These are phyloP conservation scores for Aureobasidium sp. DNA, from an alignment of 2,329 filamentous ascomycete species.

Conservation along the genomic window DNA sequence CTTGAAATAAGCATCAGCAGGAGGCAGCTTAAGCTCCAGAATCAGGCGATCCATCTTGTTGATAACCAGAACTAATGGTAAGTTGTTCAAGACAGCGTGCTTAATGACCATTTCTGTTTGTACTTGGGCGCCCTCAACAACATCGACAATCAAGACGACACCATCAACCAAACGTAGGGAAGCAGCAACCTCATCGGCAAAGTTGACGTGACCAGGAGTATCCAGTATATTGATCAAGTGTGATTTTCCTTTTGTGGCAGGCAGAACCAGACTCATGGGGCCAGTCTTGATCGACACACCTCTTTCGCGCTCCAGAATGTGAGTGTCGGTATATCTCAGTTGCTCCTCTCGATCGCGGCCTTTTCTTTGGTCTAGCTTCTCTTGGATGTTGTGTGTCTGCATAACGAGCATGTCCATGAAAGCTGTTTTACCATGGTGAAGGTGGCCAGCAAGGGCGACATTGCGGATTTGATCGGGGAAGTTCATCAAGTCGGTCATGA, in stretches of 20 bases:
- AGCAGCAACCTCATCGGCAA: slow-evolving; percentile 92
- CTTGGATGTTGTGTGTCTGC: slow-evolving; percentile 83
- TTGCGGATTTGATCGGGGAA: slow-evolving; percentile 93
- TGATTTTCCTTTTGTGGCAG: slow-evolving; percentile 84
- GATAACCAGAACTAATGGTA: slow-evolving; percentile 82
- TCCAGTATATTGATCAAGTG: slow-evolving; percentile 93
- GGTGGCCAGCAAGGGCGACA: slow-evolving; percentile 80
- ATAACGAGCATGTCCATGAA: slow-evolving; percentile 98
- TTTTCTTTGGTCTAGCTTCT: slow-evolving; percentile 70
- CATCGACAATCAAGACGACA: slow-evolving; percentile 87
- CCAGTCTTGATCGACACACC: slow-evolving; percentile 88
- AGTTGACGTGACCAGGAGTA: slow-evolving; percentile 96
- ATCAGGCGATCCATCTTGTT: slow-evolving; percentile 98
- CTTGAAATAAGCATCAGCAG: slow-evolving; percentile 96
- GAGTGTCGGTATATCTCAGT: slow-evolving; percentile 88
- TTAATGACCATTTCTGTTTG: slow-evolving; percentile 97
- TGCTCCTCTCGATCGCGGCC: slow-evolving; percentile 82
- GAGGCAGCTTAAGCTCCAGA: slow-evolving; percentile 85
- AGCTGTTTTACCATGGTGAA: slow-evolving; percentile 96
- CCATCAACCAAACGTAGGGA: slow-evolving; percentile 83
- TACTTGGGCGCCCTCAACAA: slow-evolving; percentile 97
- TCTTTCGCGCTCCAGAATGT: slow-evolving; percentile 79
- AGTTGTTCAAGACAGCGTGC: slow-evolving; percentile 81
- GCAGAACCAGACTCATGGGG: slow-evolving; percentile 88
- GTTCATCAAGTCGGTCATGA: slow-evolving; percentile 94